These are phyloP conservation scores for Coemansia furcata DNA, from an alignment of 192 early-diverging fungal genomes.

Conservation along the genomic window DNA sequence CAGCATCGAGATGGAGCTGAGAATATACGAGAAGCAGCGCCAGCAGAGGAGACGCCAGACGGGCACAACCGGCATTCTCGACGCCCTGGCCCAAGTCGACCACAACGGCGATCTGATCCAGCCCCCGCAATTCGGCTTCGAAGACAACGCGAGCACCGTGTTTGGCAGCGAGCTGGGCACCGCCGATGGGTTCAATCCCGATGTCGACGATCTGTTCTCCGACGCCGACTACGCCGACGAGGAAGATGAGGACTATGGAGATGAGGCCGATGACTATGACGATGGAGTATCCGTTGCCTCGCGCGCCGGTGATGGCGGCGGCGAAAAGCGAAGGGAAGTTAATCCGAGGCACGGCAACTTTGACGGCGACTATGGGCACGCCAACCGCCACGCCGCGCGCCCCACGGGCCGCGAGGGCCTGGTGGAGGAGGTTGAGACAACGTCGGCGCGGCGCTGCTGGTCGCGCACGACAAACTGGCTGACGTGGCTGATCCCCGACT, in stretches of 20 bases:
- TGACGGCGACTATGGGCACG: constrained; percentile 4
- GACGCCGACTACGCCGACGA: constrained; percentile 22
- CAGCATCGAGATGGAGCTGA: constrained; percentile 69
- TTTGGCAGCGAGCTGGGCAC: constrained; percentile 36
- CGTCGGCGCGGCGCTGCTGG: constrained; percentile 41
- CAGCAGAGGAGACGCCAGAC: constrained; percentile 16
- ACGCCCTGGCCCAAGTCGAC: constrained; percentile 28
- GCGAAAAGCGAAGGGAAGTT: constrained; percentile 30
- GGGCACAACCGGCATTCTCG: constrained; percentile 35
- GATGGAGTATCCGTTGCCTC: constrained; percentile 57
- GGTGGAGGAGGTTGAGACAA: constrained; percentile 48
- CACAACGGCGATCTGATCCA: constrained; percentile 30
- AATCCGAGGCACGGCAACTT: constrained; percentile 21
- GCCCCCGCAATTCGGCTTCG: constrained; percentile 16
- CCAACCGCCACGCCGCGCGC: constrained; percentile 12
- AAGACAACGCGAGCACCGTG: constrained; percentile 33
- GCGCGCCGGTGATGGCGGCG: constrained; percentile 48
- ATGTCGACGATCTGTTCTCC: constrained; percentile 14
- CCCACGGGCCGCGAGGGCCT: constrained; percentile 37
- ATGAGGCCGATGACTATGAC: constrained; percentile 20
- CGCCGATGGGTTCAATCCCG: constrained; percentile 17
- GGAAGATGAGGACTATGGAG: constrained; percentile 72
- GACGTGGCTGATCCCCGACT: constrained; percentile 82
- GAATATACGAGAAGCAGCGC: constrained; percentile 58
- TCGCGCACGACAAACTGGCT: constrained; percentile 27